Conservation (phyloP, 208 protist genomes). For the Leishmania gerbilli region DNA sequence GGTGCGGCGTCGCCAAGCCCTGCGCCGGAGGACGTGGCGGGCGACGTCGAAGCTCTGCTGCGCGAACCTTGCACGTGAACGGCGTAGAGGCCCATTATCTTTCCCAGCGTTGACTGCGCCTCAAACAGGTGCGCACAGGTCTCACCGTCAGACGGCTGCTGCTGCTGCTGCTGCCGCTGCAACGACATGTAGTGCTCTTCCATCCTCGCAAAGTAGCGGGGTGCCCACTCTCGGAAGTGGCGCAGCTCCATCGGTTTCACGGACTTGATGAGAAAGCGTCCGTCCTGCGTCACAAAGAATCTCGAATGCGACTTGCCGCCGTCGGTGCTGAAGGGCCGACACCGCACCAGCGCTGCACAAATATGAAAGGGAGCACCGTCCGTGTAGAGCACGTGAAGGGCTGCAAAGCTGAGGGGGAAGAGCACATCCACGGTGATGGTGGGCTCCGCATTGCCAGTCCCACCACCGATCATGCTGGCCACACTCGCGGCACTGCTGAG, state of each 20-base stretch:
- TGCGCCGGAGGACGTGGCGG: not conserved
- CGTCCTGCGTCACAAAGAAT: conserved; percentile 75
- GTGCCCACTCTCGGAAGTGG: conserved; percentile 60
- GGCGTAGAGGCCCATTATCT: conserved; percentile 35
- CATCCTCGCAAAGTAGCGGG: conserved; percentile 72
- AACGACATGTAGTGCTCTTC: conserved; percentile 21
- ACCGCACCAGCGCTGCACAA: conserved; percentile 54
- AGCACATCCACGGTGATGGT: conserved; percentile 60
- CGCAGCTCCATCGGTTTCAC: conserved; percentile 72
- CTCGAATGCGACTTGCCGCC: conserved; percentile 74
- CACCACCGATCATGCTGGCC: not conserved
- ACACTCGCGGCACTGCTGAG: not conserved
- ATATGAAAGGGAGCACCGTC: conserved; percentile 41
- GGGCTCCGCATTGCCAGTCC: conserved; percentile 1
- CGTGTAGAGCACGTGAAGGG: conserved; percentile 57
- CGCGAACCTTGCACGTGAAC: conserved; percentile 26
- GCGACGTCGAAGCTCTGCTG: not conserved
- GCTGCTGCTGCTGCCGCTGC: not conserved
- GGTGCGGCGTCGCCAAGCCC: not conserved
- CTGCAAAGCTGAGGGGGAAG: conserved; percentile 57
- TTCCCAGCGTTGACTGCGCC: conserved; percentile 24
- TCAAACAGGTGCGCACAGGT: not conserved
- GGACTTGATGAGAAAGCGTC: conserved; percentile 70
- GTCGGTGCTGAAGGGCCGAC: conserved; percentile 42
- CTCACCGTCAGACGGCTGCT: not conserved